Conservation (phyloP, 257 asterid genomes). For the Plantago ovata region DNA sequence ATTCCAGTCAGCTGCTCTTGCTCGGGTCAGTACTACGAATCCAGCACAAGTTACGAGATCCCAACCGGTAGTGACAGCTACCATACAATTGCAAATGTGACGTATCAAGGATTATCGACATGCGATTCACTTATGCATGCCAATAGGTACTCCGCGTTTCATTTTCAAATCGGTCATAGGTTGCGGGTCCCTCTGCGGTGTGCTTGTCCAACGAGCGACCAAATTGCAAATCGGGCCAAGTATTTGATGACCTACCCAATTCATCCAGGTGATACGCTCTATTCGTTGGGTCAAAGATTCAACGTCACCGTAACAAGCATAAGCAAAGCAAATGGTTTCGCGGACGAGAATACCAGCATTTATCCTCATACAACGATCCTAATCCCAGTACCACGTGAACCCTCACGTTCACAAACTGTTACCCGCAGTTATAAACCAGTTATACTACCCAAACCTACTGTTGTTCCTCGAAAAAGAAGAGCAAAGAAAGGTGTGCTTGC, state of each 20-base stretch:
- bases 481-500: conserved; percentile 19
- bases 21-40: conserved; percentile 34
- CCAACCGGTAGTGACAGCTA: conserved; percentile 21
- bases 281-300: conserved; percentile 33
- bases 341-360: conserved; percentile 21
- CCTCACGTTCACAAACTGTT: conserved; percentile 22
- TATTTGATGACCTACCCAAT: conserved; percentile 45
- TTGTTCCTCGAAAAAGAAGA: conserved; percentile 7
- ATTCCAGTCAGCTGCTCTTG: conserved; percentile 55
- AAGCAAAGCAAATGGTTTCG: conserved; percentile 37
- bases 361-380: conserved; percentile 46
- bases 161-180: conserved; percentile 23
- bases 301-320: conserved; percentile 22
- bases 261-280: conserved; percentile 30
- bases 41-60: conserved; percentile 31
- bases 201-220: conserved; percentile 46
- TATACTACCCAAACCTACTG: conserved; percentile 15
- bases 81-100: conserved; percentile 39
- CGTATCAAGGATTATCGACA: conserved; percentile 52
- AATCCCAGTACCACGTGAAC: conserved; percentile 35
- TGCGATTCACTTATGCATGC: conserved; percentile 28
- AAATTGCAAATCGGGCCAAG: conserved; percentile 27
- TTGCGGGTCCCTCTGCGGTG: conserved; percentile 49
- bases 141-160: conserved; percentile 16
- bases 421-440: neutral